Percentiles rank a stretch among this genome's conserved stretches.
phyloP scores from a whole-genome alignment of 177 flowering plant species.

The Vitis hybrid region DNA sequence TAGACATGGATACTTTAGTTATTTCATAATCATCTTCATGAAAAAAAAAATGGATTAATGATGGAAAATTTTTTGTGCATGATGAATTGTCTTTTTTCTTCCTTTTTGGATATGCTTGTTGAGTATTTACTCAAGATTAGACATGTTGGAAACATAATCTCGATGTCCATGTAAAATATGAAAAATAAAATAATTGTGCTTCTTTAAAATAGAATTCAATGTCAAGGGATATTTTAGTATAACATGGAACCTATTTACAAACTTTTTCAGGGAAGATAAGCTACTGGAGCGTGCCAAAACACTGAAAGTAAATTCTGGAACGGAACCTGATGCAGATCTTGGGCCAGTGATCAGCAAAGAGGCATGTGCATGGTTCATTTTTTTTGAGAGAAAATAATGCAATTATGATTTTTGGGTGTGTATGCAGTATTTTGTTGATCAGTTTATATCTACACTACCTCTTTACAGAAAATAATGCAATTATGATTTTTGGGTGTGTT shows the following conservation, averaged over 20 bases:
- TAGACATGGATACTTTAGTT: background rate
- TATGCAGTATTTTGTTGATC: no score
- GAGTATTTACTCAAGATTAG: background rate
- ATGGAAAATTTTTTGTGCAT: background rate
- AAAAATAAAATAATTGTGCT: background rate
- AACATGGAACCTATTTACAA: background rate
- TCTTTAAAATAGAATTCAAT: background rate
- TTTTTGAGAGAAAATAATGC: background rate
- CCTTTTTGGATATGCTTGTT: background rate
- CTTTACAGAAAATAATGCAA: no score
- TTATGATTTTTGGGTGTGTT: no score
- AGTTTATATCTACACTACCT: no score
- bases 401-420: no score
- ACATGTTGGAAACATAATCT: background rate
- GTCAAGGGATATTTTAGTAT: background rate
- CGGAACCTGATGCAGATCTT: slow-evolving; percentile 79
- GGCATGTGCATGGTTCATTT: slow-evolving; percentile 34
- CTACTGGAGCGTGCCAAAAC: slow-evolving; percentile 70
- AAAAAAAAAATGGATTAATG: background rate
- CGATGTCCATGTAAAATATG: background rate
- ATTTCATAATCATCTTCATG: background rate
- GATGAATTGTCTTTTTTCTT: background rate
- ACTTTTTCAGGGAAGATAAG: slow-evolving; percentile 60
- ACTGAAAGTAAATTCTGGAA: slow-evolving; percentile 83
- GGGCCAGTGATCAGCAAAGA: slow-evolving; percentile 96